These are phyloP conservation scores for Brassica juncea DNA, from an alignment of 345 rosid genomes.

Conservation along the genomic window DNA sequence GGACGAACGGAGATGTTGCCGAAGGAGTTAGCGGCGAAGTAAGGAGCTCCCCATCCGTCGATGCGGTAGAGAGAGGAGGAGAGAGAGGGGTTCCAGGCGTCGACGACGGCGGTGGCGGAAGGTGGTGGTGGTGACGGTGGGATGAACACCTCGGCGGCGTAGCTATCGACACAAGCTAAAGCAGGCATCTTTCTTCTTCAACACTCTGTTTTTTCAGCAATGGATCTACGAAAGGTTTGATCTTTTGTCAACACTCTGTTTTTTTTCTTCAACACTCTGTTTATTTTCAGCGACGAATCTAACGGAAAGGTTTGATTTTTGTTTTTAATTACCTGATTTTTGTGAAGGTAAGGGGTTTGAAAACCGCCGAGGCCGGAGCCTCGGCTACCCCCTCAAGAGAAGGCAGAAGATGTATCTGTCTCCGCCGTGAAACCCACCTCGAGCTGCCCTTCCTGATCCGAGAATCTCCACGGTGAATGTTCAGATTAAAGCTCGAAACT, in stretches of 20 bases:
- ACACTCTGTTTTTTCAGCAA: background rate
- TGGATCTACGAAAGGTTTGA: background rate
- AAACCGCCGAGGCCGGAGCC: constrained; percentile 99
- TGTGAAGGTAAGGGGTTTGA: constrained; percentile 76
- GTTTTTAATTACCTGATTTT: background rate
- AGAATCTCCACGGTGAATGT: constrained; percentile 47
- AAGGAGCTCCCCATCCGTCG: constrained; percentile 89
- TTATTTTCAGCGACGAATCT: background rate
- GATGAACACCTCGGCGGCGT: constrained; percentile 41
- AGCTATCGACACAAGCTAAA: constrained; percentile 82
- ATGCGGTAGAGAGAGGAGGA: constrained; percentile 69
- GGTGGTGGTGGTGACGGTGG: constrained; percentile 16
- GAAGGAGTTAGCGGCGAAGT: constrained; percentile 66
- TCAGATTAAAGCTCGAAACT: constrained; percentile 34
- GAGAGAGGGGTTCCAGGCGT: constrained; percentile 66
- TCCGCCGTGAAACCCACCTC: constrained; percentile 50
- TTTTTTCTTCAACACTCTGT: too few species aligned
- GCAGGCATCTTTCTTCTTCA: constrained; percentile 68
- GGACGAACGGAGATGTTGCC: constrained; percentile 79
- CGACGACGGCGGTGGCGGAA: constrained; percentile 21
- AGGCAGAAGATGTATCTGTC: constrained; percentile 62
- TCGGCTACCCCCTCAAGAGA: constrained; percentile 99
- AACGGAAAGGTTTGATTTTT: background rate
- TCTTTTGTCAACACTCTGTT: too few species aligned
- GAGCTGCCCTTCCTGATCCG: constrained; percentile 43